These are phyloP conservation scores for Podospora bellae-mahoneyi DNA, from an alignment of 495 filamentous ascomycete genomes.

Conservation along the genomic window DNA sequence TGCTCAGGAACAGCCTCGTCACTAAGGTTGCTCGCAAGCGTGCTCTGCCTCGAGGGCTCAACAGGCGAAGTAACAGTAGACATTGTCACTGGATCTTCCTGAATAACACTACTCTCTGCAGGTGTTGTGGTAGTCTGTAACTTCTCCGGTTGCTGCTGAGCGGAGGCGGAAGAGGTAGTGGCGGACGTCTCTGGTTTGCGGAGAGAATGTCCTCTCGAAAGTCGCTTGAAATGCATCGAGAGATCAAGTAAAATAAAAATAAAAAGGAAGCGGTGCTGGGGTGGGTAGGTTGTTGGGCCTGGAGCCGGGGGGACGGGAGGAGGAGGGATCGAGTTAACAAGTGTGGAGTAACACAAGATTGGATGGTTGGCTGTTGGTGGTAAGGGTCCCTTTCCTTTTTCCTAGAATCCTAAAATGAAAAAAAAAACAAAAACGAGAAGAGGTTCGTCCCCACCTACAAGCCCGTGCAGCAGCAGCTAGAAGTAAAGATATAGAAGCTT, in stretches of 20 bases:
- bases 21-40: slow-evolving; percentile 49
- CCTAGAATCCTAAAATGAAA: too few relatives aligned
- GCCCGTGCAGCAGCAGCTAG: too few relatives aligned
- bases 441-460: too few relatives aligned
- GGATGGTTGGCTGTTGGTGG: too few relatives aligned
- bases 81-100: neutral
- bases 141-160: neutral
- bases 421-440: too few relatives aligned
- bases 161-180: neutral
- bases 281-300: neutral
- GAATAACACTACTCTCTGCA: neutral
- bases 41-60: slow-evolving; percentile 57
- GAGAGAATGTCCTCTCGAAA: slow-evolving; percentile 3
- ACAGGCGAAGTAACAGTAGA: slow-evolving; percentile 5
- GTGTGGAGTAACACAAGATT: neutral
- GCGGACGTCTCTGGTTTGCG: slow-evolving; percentile 1
- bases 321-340: neutral
- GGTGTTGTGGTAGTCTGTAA: neutral
- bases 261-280: neutral
- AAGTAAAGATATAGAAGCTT: too few relatives aligned
- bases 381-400: too few relatives aligned
- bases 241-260: neutral
- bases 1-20: slow-evolving; percentile 67
- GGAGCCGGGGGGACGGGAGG: too few relatives aligned
- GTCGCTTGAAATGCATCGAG: neutral